phyloP scores from a whole-genome alignment of 257 asterid genomes.

The Solanum neorickii region DNA sequence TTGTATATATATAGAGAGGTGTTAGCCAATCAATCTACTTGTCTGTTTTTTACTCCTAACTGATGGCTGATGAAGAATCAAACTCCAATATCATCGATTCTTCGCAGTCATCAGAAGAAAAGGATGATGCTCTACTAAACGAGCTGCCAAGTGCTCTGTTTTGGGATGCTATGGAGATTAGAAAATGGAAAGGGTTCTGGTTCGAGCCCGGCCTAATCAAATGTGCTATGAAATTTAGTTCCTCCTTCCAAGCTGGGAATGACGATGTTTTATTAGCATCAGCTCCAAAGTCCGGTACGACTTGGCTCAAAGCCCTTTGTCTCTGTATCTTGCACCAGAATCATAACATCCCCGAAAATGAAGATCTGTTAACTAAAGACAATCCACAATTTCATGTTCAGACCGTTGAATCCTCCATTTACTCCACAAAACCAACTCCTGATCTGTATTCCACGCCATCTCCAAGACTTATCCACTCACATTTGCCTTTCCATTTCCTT shows the following conservation, averaged over 20 bases:
- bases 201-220: conserved; percentile 20
- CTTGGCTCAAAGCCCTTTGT: conserved; percentile 35
- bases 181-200: conserved; percentile 27
- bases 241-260: conserved; percentile 1
- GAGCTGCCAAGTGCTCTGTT: conserved; percentile 18
- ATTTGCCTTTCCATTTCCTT: conserved; percentile 11
- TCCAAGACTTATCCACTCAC: conserved; percentile 26
- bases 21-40: neutral
- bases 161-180: conserved; percentile 23
- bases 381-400: conserved; percentile 20
- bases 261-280: conserved; percentile 26
- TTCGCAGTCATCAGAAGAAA: neutral
- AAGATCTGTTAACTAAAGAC: conserved; percentile 11
- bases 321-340: conserved; percentile 5
- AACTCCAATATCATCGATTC: neutral
- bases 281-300: conserved; percentile 26
- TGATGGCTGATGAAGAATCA: neutral
- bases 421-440: conserved; percentile 10
- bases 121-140: neutral
- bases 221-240: conserved; percentile 12
- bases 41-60: neutral
- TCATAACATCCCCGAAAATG: neutral
- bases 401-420: conserved; percentile 13
- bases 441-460: conserved; percentile 14
- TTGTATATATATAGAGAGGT: neutral